Percentiles rank a stretch among this genome's conserved stretches.
Conservation (phyloP, 441 rosid species). For the Omphalea diandra region DNA sequence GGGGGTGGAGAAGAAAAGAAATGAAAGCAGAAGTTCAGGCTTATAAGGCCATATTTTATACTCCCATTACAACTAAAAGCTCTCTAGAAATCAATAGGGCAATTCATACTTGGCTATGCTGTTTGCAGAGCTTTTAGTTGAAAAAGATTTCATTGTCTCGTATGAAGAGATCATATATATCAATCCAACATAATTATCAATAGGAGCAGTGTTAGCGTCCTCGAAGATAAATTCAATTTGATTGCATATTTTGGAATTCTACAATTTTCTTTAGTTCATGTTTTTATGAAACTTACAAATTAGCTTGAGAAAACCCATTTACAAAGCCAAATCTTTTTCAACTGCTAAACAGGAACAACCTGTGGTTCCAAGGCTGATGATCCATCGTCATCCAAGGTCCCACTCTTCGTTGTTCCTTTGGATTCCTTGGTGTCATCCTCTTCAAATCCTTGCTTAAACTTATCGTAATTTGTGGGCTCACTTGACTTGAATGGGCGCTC, state of each 20-base stretch:
- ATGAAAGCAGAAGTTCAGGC: neutral
- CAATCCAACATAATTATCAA: neutral
- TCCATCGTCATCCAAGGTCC: conserved; percentile 30
- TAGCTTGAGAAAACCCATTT: neutral
- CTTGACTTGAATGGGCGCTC: conserved; percentile 52
- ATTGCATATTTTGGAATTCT: neutral
- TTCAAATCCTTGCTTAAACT: conserved; percentile 45
- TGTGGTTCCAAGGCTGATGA: conserved; percentile 41
- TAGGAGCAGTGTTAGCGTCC: too few relatives aligned
- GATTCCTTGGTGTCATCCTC: conserved; percentile 32
- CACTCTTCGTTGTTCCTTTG: conserved; percentile 25
- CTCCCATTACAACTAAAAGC: neutral
- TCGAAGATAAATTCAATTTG: too few relatives aligned
- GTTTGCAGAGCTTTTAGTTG: neutral
- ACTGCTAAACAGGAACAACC: conserved; percentile 18
- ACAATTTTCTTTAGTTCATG: neutral
- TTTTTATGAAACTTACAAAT: neutral
- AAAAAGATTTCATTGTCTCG: neutral
- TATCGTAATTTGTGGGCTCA: conserved; percentile 58
- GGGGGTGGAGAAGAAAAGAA: neutral
- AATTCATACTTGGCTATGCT: neutral
- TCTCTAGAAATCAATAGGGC: neutral
- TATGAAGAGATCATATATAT: neutral
- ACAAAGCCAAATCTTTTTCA: neutral
- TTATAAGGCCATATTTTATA: neutral